Percentiles rank a stretch among this genome's conserved stretches.
phyloP scores from a whole-genome alignment of 2,329 filamentous ascomycete genomes.

The Cladosporium austrohemisphaericum region DNA sequence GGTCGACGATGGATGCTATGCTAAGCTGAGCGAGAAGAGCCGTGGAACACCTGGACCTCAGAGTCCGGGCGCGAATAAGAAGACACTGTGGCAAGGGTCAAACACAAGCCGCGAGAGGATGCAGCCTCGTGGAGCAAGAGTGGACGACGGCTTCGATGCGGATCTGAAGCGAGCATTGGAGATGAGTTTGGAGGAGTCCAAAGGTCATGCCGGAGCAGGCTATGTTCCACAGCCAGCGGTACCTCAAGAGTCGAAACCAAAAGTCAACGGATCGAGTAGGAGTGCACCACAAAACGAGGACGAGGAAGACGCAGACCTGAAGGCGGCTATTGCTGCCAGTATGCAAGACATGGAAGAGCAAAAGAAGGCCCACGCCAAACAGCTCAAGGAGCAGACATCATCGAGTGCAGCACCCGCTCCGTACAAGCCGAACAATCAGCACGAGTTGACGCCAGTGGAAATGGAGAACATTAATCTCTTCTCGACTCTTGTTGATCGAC shows the following conservation, averaged over 20 bases:
- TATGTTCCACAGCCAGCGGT: conserved; percentile 55
- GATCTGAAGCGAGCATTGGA: conserved; percentile 89
- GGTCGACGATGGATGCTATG: conserved; percentile 93
- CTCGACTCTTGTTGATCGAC: conserved; percentile 83
- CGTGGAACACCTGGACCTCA: conserved; percentile 20
- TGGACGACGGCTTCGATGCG: conserved; percentile 90
- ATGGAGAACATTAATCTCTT: conserved; percentile 98
- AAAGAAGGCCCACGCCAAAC: conserved; percentile 82
- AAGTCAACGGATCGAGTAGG: conserved; percentile 17
- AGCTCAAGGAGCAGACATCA: conserved; percentile 67
- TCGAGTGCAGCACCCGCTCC: conserved; percentile 45
- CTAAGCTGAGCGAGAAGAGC: conserved; percentile 75
- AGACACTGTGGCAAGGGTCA: conserved; percentile 56
- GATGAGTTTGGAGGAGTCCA: conserved; percentile 94
- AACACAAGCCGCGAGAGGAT: conserved; percentile 48
- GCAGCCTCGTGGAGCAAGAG: conserved; percentile 84
- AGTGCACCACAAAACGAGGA: conserved; percentile 48
- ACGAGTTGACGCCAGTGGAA: conserved; percentile 88
- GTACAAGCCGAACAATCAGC: conserved; percentile 78
- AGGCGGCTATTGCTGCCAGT: conserved; percentile 91
- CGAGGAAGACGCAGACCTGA: conserved; percentile 88
- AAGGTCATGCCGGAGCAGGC: conserved; percentile 64
- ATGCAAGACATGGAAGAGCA: conserved; percentile 97
- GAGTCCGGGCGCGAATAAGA: conserved; percentile 36
- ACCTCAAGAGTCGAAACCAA: conserved; percentile 23